Conservation (phyloP, 2,329 filamentous ascomycete genomes). For the Catunica adiposa region DNA sequence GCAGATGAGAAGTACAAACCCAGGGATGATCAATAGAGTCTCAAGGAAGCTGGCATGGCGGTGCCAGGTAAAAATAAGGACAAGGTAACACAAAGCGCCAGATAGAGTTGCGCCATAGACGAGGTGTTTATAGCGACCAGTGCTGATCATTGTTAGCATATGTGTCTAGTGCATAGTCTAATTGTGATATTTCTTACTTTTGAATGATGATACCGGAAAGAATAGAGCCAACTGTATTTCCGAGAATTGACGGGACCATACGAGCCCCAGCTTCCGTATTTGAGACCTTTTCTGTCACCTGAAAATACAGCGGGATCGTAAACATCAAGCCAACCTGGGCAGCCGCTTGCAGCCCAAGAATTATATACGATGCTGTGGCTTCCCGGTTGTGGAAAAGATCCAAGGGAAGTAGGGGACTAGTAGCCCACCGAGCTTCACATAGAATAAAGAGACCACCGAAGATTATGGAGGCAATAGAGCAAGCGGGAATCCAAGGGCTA, state of each 20-base stretch:
- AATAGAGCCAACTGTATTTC: constrained; percentile 49
- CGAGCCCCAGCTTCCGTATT: constrained; percentile 43
- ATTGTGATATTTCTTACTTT: constrained; percentile 19
- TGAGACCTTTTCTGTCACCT: constrained; percentile 40
- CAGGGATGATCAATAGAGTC: constrained; percentile 42
- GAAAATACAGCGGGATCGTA: constrained; percentile 52
- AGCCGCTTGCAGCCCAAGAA: constrained; percentile 35
- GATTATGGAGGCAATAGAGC: constrained; percentile 25
- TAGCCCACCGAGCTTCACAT: constrained; percentile 30
- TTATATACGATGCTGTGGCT: constrained; percentile 35
- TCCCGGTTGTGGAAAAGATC: constrained; percentile 33
- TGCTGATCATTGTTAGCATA: constrained; percentile 22
- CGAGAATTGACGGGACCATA: constrained; percentile 49
- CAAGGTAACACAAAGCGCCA: constrained; percentile 32
- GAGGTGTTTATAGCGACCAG: constrained; percentile 41
- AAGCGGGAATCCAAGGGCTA: constrained; percentile 29
- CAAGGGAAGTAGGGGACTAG: constrained; percentile 43
- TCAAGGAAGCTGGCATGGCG: constrained; percentile 39
- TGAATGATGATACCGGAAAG: constrained; percentile 41
- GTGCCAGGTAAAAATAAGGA: constrained; percentile 42
- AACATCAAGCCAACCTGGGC: constrained; percentile 42
- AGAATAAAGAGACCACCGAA: constrained; percentile 29
- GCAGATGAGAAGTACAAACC: too few relatives aligned
- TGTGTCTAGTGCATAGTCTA: background rate
- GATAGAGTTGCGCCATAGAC: constrained; percentile 33